Evolutionary conservation across 2,329 filamentous ascomycete species (phyloP).

Genomic region (Zymoseptoria pseudotritici): DNA sequence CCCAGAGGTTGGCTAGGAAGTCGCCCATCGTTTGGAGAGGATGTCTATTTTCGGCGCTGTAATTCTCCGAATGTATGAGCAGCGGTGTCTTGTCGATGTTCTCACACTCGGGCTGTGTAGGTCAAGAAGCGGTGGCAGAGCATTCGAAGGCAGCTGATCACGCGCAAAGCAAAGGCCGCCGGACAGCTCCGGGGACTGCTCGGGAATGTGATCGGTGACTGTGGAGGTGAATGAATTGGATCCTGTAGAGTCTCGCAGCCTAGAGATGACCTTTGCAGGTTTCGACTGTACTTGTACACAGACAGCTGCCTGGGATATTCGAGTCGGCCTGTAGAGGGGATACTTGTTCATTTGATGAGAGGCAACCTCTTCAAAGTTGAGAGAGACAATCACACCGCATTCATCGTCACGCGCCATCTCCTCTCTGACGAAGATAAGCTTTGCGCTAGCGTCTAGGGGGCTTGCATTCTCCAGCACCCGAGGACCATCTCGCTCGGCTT

Average conservation of each 20-base stretch:
- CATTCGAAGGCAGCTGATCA: neutral
- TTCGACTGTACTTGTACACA: neutral
- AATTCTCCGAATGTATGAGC: no score
- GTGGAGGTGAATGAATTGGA: neutral
- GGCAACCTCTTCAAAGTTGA: neutral
- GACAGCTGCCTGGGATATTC: neutral
- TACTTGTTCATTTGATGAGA: neutral
- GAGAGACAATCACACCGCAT: neutral
- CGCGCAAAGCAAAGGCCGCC: neutral
- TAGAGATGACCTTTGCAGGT: neutral
- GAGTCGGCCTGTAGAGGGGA: neutral
- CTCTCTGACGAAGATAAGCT: neutral
- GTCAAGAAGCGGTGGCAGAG: neutral
- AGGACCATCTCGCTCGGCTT: neutral
- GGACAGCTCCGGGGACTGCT: neutral
- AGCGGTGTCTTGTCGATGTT: neutral
- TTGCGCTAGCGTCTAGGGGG: neutral
- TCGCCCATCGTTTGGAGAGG: slow-evolving; percentile 28
- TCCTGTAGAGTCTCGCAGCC: neutral
- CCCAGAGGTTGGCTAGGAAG: slow-evolving; percentile 72
- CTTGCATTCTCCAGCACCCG: neutral
- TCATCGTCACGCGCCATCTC: neutral
- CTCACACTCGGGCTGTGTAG: neutral
- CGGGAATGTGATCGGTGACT: neutral
- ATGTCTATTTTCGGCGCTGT: neutral